Conservation (phyloP, 176 grass and related monocot genomes). For the Eragrostis nindensis region DNA sequence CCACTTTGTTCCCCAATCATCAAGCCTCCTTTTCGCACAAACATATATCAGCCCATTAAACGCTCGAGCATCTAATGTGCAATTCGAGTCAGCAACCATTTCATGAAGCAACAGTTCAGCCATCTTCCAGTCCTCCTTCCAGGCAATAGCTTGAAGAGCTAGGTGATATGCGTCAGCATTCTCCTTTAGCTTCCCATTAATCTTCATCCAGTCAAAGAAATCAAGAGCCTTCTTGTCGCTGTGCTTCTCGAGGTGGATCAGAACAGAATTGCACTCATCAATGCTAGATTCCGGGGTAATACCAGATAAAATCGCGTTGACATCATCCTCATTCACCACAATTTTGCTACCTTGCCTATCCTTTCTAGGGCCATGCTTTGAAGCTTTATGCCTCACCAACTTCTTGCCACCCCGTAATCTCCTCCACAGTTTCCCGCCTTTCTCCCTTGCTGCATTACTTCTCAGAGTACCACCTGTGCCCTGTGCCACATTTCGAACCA, state of each 20-base stretch:
- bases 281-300: slow-evolving; percentile 55
- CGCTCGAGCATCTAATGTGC: slow-evolving; percentile 57
- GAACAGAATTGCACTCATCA: slow-evolving; percentile 68
- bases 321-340: slow-evolving; percentile 20
- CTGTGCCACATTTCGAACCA: slow-evolving; percentile 8
- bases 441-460: slow-evolving; percentile 27
- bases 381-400: slow-evolving; percentile 17
- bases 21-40: slow-evolving; percentile 75
- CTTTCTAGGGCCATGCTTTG: slow-evolving; percentile 24
- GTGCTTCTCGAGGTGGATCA: slow-evolving; percentile 62
- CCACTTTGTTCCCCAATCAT: slow-evolving; percentile 83
- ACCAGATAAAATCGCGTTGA: slow-evolving; percentile 38
- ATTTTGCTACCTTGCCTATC: slow-evolving; percentile 15
- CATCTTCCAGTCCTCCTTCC: slow-evolving; percentile 81
- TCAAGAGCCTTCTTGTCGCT: slow-evolving; percentile 60
- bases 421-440: slow-evolving; percentile 46
- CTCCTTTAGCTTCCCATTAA: slow-evolving; percentile 61
- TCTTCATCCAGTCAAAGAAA: slow-evolving; percentile 89
- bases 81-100: slow-evolving; percentile 59
- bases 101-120: slow-evolving; percentile 65
- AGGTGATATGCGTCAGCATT: slow-evolving; percentile 74
- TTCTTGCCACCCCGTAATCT: slow-evolving; percentile 48
- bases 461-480: neutral
- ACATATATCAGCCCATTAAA: slow-evolving; percentile 86
- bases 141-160: slow-evolving; percentile 69